Base-by-base conservation (phyloP, 805 yeast species). In the Nakazawaea sp. region DNA sequence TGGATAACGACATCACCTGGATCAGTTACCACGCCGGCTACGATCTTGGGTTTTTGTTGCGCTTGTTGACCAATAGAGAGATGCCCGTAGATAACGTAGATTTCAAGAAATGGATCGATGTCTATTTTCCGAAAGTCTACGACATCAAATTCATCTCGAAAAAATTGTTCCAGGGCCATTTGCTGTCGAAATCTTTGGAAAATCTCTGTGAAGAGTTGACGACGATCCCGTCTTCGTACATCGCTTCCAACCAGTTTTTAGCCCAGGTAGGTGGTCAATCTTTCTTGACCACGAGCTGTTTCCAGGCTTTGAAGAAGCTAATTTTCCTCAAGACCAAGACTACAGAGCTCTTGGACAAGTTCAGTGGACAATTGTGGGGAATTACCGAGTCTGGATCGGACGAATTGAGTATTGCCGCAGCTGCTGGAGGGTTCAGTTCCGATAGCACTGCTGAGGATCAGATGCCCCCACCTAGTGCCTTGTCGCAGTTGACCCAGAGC, bases 11-110 rank as follows among this genome's bases (percentile, higher is more conserved):
- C 25, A 74, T 86, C 32, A 77, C 80, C 36, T 92, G 98, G 98
- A 69, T 87, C 36, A 81, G 95, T 43, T 92, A 82, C 61, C 97
- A 92, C 56, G 80, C 75, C 6, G 98, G 97, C 10, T 92, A 92
- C 59, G 98, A 92, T 57, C 73, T 89, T 54, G 98, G 97, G 2
- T 89, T 89, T 56, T 64, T 92, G 42, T 62, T 88, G 12, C 77
- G 94, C 33, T 66, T 87, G 45, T 66, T 90, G 53, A 75, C 81
- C 48, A 85, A 86, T 58, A 72, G 75, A 34, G 61, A 68, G 33
- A 81, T 90, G 69, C 97, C 97, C 1, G 72, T 72, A 20, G 83
- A 80, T 46, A 89, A 83, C 54, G 73, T 75, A 28, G 95, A 81
- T 26, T 90, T 87, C 51, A 68, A 78, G 43, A 66, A 76, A 67